Evolutionary conservation across 495 filamentous ascomycete genomes (phyloP), one percentile per base, ranked within the genome.

Genomic region (Penicillium parvum): DNA sequence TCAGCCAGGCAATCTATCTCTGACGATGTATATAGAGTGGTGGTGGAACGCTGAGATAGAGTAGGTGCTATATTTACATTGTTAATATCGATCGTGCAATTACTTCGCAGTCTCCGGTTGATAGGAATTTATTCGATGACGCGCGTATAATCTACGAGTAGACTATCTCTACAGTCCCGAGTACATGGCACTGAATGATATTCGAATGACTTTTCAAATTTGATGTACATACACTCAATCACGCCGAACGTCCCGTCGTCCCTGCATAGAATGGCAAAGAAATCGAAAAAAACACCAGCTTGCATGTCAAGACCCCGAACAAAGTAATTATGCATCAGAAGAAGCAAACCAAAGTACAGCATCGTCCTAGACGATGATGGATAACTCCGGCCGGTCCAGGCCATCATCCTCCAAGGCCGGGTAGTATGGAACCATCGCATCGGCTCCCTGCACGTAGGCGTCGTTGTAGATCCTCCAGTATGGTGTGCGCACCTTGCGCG

Each of bases 381-480:
- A 80, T 56, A 96, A 60, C 67, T 97, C 91, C 23, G 79, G 75
- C 52, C 91, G 73, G 43, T 81, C 74, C 61, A 89, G 63, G 8
- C 76, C 78, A 42, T 90, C 87, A 43, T 88, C 84, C 37, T 84
- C 82, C 52, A 96, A 63, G 38, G 80, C 82, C 0, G 89, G 90
- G 61, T 96, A 99, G 57, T 95, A 96, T 7, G 94, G 94, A 18
- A 99, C 83, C 78, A 99, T 91, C 9, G 86, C 79, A 67, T 99
- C 94, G 14, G 91, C 91, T 22, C 73, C 79, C 52, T 94, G 88
- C 39, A 96, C 92, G 62, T 97, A 97, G n/a, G 88, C 85, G 63
- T 95, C 87, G 55, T 98, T 98, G 66, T 98, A 96, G 23, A 97
- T 65, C 27, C 91, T 72, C 89, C 90, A 97, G 64, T 96, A 97